Conservation (phyloP, 176 grass and related monocot species). For the Areca catechu region DNA sequence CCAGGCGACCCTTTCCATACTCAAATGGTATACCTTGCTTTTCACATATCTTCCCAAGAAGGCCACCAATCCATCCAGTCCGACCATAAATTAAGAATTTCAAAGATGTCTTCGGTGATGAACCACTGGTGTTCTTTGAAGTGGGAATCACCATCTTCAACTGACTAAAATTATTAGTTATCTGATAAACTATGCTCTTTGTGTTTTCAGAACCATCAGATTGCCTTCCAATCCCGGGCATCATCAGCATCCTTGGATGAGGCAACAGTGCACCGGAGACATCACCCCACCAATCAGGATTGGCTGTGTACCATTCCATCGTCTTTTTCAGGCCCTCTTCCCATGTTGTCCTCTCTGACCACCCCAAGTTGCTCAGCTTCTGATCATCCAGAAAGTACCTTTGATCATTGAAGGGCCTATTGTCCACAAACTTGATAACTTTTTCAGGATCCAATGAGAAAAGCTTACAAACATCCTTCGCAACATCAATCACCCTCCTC, state of each 20-base stretch:
- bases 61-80: constrained; percentile 78
- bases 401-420: constrained; percentile 85
- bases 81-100: constrained; percentile 75
- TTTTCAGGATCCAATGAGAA: constrained; percentile 59
- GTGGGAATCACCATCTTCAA: constrained; percentile 37
- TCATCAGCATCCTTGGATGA: constrained; percentile 77
- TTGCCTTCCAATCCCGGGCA: constrained; percentile 33
- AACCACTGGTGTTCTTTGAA: constrained; percentile 19
- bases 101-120: constrained; percentile 14
- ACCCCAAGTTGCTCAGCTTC: constrained; percentile 69
- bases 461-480: constrained; percentile 77
- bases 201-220: constrained; percentile 46
- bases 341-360: constrained; percentile 64
- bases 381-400: constrained; percentile 80
- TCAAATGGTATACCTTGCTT: constrained; percentile 61
- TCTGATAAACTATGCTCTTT: constrained; percentile 49
- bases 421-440: constrained; percentile 69
- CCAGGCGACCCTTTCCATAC: constrained; percentile 67
- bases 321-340: constrained; percentile 79
- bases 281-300: constrained; percentile 78
- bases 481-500: constrained; percentile 81
- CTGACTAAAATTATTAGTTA: constrained; percentile 26
- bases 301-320: constrained; percentile 75
- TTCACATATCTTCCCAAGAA: constrained; percentile 82
- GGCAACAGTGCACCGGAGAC: constrained; percentile 76